Conservation (phyloP, 371 early-diverging fungal species). For the Mucor lusitanicus region DNA sequence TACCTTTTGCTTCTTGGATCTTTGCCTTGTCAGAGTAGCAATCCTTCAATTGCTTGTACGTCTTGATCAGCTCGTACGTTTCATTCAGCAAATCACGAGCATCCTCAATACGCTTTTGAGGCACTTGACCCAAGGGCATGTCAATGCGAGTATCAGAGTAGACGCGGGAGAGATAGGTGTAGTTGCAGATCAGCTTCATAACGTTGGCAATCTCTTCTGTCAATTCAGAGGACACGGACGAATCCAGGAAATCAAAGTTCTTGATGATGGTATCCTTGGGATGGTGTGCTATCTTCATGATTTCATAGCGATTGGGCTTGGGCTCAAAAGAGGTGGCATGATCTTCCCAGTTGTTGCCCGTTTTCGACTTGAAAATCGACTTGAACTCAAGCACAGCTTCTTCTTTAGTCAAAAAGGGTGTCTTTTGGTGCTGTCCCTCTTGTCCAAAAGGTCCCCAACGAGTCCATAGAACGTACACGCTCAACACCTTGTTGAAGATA, state of each 20-base stretch:
- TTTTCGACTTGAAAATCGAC: constrained; percentile 61
- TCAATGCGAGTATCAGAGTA: constrained; percentile 36
- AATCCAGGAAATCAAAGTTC: constrained; percentile 28
- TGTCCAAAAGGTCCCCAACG: constrained; percentile 59
- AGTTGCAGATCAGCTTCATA: constrained; percentile 51
- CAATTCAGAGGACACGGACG: constrained; percentile 15
- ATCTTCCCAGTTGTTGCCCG: constrained; percentile 56
- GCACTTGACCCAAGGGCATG: constrained; percentile 55
- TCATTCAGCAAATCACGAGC: constrained; percentile 41
- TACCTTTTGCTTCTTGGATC: constrained; percentile 10
- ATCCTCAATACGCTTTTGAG: constrained; percentile 35
- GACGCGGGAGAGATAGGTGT: constrained; percentile 36
- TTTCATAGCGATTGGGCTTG: constrained; percentile 52
- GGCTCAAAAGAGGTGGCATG: constrained; percentile 28
- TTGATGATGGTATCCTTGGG: constrained; percentile 26
- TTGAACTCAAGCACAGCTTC: constrained; percentile 58
- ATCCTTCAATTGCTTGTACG: neutral
- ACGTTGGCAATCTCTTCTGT: constrained; percentile 28
- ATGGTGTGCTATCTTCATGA: constrained; percentile 27
- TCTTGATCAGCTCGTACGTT: neutral
- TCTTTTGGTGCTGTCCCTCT: constrained; percentile 61
- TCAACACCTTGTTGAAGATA: constrained; percentile 44
- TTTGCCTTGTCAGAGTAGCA: constrained; percentile 8
- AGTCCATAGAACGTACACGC: constrained; percentile 60
- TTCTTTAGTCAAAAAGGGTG: constrained; percentile 52